Base-by-base conservation (phyloP, 176 grass and related monocot genomes). In the Eleusine coracana region DNA sequence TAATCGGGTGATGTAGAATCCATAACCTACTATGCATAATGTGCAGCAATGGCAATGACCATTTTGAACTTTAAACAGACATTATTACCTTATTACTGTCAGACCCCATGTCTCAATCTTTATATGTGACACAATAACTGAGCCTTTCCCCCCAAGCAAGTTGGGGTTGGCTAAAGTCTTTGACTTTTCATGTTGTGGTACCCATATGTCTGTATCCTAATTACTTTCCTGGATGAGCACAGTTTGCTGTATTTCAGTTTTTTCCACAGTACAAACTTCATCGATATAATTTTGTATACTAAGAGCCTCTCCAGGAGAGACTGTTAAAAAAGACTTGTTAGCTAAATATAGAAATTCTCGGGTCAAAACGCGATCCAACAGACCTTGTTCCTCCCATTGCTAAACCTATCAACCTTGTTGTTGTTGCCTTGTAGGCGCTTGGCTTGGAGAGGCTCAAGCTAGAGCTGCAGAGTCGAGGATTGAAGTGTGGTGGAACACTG, bases 401-500 rank as follows among this genome's bases (percentile, higher is more conserved):
- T 84, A 55, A 76, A 51, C 11, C 58, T 10, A 20, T 60, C 10
- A 14, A 48, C 52, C 54, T 20, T 60, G 17, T 21, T 78, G 13
- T 59, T 29, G 2, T 56, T 92, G 31, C 49, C 65, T 74, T 83
- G 13, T 68, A 99, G 96, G 31, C 8, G 31, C 78, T 94, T 71
- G 93, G 93, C 49, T 74, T 96, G 91, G 97, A 96, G 70, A 90
- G 70, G 86, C 92, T 99, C n/a, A 99, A 99, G 79, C 25, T 85
- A 51, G 89, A 96, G 84, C 85, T 99, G 25, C 93, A 94, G 79
- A 78, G 70, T 60, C 81, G 41, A 0, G 86, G 93, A 80, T 40
- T 99, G 55, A 99, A 99, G 86, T 96, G 97, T 0, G 93, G 97
- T 18, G 97, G 93, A 74, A 99, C 97, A 25, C 82, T 99, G 72